Conservation (phyloP, 2,329 filamentous ascomycete species). For the Pseudopithomyces chartarum region DNA sequence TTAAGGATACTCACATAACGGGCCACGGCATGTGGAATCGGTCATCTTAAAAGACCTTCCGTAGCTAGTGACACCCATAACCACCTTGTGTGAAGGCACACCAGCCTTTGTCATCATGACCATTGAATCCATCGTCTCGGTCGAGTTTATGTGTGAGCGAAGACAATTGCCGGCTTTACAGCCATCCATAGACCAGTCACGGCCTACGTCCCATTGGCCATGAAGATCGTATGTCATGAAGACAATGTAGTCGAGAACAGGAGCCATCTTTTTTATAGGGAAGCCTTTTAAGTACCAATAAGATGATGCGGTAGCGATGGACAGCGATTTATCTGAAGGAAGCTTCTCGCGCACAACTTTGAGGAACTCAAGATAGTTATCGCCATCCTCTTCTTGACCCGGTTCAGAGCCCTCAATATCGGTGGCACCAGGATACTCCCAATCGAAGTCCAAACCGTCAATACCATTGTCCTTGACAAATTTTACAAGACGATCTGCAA, state of each 20-base stretch:
- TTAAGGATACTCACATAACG: constrained; percentile 26
- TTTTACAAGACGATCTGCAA: constrained; percentile 21
- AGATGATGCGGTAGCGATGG: background rate
- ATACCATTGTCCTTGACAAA: constrained; percentile 26
- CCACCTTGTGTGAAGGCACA: constrained; percentile 38
- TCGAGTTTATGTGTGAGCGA: constrained; percentile 14
- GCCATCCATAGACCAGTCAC: background rate
- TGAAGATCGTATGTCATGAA: background rate
- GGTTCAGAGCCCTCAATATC: constrained; percentile 37
- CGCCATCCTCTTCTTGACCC: background rate
- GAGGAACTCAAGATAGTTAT: background rate
- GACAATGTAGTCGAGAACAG: background rate
- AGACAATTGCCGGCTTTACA: constrained; percentile 1
- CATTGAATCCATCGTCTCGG: constrained; percentile 25
- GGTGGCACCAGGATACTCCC: constrained; percentile 48
- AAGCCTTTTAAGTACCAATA: background rate
- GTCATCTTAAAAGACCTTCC: constrained; percentile 40
- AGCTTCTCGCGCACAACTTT: background rate
- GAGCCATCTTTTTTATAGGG: background rate
- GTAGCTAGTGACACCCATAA: constrained; percentile 44
- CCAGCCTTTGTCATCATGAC: constrained; percentile 46
- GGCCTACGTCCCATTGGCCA: background rate
- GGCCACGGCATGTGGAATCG: constrained; percentile 24
- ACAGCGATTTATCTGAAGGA: background rate
- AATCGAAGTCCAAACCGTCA: constrained; percentile 50